Evolutionary conservation across 768 basidiomycete species (phyloP).

Genomic region (Lenzites betulinus): DNA sequence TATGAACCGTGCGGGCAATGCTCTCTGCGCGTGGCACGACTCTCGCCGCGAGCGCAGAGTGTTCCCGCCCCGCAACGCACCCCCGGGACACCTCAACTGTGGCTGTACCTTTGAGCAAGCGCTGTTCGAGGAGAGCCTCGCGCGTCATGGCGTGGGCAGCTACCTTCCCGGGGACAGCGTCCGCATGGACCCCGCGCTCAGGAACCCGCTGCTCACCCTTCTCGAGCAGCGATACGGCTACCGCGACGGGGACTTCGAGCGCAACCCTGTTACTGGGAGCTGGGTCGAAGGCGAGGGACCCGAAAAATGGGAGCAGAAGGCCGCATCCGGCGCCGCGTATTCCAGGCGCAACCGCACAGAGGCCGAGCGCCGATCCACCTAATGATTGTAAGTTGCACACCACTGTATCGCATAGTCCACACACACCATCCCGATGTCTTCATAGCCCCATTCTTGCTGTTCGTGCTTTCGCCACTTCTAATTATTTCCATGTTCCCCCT

Average conservation of each 20-base stretch:
- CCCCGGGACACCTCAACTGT: slow-evolving; percentile 77
- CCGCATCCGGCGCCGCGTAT: slow-evolving; percentile 26
- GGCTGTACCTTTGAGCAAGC: slow-evolving; percentile 85
- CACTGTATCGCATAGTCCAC: slow-evolving; percentile 3
- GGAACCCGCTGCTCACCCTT: slow-evolving; percentile 76
- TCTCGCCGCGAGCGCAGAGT: slow-evolving; percentile 79
- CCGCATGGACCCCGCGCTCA: slow-evolving; percentile 85
- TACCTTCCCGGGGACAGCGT: slow-evolving; percentile 84
- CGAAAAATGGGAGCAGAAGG: slow-evolving; percentile 60
- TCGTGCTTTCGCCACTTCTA: slow-evolving; percentile 6
- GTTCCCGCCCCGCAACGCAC: slow-evolving; percentile 79
- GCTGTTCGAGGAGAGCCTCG: slow-evolving; percentile 81
- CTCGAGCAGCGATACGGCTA: slow-evolving; percentile 75
- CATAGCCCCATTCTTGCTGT: slow-evolving; percentile 11
- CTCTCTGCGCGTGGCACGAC: slow-evolving; percentile 89
- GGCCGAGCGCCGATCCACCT: slow-evolving; percentile 17
- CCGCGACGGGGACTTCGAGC: slow-evolving; percentile 85
- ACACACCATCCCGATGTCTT: slow-evolving; percentile 1
- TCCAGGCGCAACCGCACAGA: slow-evolving; percentile 16
- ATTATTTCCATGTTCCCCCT: slow-evolving; percentile 10
- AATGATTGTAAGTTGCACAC: slow-evolving; percentile 13
- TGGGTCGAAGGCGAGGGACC: slow-evolving; percentile 74
- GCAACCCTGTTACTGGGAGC: slow-evolving; percentile 58
- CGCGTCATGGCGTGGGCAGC: slow-evolving; percentile 78
- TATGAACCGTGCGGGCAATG: slow-evolving; percentile 84